Conservation (phyloP, 116 monocot species). For the Cymodocea nodosa region DNA sequence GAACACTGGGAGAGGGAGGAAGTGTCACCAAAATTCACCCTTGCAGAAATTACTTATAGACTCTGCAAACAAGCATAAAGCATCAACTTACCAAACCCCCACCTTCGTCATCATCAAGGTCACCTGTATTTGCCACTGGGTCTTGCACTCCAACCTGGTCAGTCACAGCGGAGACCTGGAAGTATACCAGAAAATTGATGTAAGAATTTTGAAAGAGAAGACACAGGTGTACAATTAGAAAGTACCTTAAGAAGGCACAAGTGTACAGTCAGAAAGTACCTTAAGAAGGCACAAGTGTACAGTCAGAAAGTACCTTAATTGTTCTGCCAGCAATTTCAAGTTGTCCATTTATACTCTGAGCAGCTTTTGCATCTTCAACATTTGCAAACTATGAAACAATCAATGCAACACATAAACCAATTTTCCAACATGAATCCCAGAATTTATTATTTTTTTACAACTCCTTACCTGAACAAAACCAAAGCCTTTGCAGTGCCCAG, state of each 20-base stretch:
- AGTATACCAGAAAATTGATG: neutral
- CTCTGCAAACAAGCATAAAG: neutral
- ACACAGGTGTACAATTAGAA: too few relatives aligned
- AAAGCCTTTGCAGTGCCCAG: constrained; percentile 81
- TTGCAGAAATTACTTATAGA: too few relatives aligned
- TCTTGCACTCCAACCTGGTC: constrained; percentile 82
- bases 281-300: neutral
- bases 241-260: neutral
- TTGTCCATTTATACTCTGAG: constrained; percentile 85
- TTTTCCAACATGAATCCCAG: neutral
- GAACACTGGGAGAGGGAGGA: too few relatives aligned
- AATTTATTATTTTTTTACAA: neutral
- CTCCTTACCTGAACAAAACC: constrained; percentile 77
- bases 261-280: constrained; percentile 1
- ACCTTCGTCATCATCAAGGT: constrained; percentile 76
- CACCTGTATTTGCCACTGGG: constrained; percentile 48
- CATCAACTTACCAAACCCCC: constrained; percentile 67
- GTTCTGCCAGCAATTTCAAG: constrained; percentile 85
- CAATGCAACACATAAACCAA: neutral
- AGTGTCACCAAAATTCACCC: too few relatives aligned
- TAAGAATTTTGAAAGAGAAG: neutral
- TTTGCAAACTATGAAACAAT: constrained; percentile 51
- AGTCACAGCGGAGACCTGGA: constrained; percentile 74
- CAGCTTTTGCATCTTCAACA: constrained; percentile 90
- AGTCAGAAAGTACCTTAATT: constrained; percentile 49